A percentile compares a stretch with the other conserved stretches of the same genome.
These are phyloP conservation scores for Afroboletus lepidellus DNA, from an alignment of 1,284 basidiomycete genomes.

Conservation along the genomic window DNA sequence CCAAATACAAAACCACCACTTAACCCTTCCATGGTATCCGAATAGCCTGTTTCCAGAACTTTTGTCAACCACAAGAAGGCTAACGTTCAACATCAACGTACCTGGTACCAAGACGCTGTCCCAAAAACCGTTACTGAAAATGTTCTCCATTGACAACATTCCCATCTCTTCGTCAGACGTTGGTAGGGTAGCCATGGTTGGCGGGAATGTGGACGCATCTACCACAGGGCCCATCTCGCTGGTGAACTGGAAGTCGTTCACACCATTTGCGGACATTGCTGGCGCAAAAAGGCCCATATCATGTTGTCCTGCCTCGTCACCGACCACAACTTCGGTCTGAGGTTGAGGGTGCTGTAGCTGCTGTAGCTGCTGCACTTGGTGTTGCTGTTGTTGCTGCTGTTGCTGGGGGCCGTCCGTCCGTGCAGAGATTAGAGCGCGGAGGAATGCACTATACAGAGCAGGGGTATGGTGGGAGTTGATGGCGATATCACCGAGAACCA, in stretches of 20 bases:
- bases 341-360: constrained; percentile 18
- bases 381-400: constrained; percentile 8
- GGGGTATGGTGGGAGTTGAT: constrained; percentile 80
- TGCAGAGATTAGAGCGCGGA: constrained; percentile 73
- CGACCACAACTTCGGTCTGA: constrained; percentile 22
- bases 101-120: constrained; percentile 81
- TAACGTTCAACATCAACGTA: constrained; percentile 36
- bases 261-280: constrained; percentile 20
- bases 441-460: constrained; percentile 82
- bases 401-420: constrained; percentile 45
- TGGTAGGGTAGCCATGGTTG: constrained; percentile 66
- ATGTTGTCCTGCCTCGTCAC: constrained; percentile 26
- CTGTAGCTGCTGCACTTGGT: constrained; percentile 10
- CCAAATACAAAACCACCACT: constrained; percentile 82
- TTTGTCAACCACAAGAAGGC: constrained; percentile 11
- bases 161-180: constrained; percentile 46
- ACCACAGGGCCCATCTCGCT: constrained; percentile 78
- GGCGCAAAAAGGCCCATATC: constrained; percentile 30
- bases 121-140: constrained; percentile 77
- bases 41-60: constrained; percentile 55
- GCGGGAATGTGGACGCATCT: constrained; percentile 79
- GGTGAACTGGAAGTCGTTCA: constrained; percentile 63
- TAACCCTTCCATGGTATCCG: constrained; percentile 72
- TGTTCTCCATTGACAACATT: constrained; percentile 75
- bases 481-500: constrained; percentile 72